Base-by-base conservation (phyloP, 352 stramenopile genomes). In the Globisporangium nagaii region DNA sequence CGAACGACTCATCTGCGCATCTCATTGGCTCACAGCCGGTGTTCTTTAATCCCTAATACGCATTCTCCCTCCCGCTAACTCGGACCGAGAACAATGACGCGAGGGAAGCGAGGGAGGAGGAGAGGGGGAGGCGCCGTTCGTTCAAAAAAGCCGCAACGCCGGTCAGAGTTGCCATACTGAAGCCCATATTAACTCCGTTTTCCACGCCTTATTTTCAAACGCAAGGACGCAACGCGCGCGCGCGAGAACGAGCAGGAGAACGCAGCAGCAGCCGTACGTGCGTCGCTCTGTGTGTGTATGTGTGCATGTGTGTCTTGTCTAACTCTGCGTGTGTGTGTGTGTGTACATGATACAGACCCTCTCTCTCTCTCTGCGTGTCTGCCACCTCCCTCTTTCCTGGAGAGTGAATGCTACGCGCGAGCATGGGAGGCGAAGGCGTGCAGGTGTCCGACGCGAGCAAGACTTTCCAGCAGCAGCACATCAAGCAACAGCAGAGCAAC, bases 341-440 rank as follows among this genome's bases (percentile, higher is more conserved):
- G 3, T 20, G 1, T 4, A 1, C 12, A 9, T 25, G 13, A n/a
- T 10, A n/a, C 36, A 13, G 24, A 42, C 36, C 12, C 17, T 9
- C 36, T 40, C 35, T 20, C 35, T 40, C 35, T 20, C 35, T 40
- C 35, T 40, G 5, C 17, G 15, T 11, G 15, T n/a, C n/a, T n/a
- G n/a, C n/a, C n/a, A n/a, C n/a, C n/a, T n/a, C n/a, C n/a, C n/a
- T n/a, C n/a, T n/a, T n/a, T 42, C 17, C n/a, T n/a, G 41, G 15
- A 10, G 22, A 12, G 52, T 71, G 53, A 43, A 74, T 71, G 62
- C 66, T 57, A 55, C 63, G 52, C 41, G 62, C 62, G 43, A 68
- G 45, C 52, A 74, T 74, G 66, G 62, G 62, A 48, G 62, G 62
- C 20, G 66, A 74, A 42, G 53, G 56, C 46, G 68, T 74, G 31